Evolutionary conservation across 2,329 filamentous ascomycete genomes (phyloP).

Genomic region (Fusarium sp.): DNA sequence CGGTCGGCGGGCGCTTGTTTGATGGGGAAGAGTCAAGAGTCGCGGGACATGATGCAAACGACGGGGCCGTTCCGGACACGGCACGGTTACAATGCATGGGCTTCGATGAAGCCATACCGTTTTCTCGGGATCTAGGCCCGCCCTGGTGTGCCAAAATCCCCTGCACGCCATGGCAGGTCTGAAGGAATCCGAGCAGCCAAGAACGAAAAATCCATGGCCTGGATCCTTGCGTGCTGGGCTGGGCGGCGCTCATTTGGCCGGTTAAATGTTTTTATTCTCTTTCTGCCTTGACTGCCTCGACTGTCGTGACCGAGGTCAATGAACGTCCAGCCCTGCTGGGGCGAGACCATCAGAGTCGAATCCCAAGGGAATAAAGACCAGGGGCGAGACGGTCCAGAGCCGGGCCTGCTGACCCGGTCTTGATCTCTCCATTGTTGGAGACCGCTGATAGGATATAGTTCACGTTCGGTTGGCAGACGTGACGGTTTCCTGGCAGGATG

Average conservation of each 20-base stretch:
- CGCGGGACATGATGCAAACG: slow-evolving; percentile 12
- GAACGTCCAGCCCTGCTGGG: background rate
- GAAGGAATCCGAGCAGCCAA: slow-evolving; percentile 12
- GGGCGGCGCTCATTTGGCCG: slow-evolving; percentile 38
- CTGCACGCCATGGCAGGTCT: slow-evolving; percentile 15
- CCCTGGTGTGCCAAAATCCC: slow-evolving; percentile 12
- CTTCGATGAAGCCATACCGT: slow-evolving; percentile 7
- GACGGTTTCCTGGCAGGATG: slow-evolving; percentile 17
- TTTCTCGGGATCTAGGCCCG: slow-evolving; percentile 11
- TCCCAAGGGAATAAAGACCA: slow-evolving; percentile 21
- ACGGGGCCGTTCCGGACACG: background rate
- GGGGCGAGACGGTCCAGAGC: slow-evolving; percentile 24
- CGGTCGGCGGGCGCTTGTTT: slow-evolving; percentile 31
- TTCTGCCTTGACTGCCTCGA: slow-evolving; percentile 17
- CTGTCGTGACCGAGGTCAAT: slow-evolving; percentile 21
- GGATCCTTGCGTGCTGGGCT: slow-evolving; percentile 20
- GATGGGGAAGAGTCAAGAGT: slow-evolving; percentile 29
- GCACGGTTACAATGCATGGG: slow-evolving; percentile 4
- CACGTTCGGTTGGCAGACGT: slow-evolving; percentile 3
- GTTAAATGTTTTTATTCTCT: slow-evolving; percentile 33
- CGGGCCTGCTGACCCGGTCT: slow-evolving; percentile 27
- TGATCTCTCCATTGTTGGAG: slow-evolving; percentile 19
- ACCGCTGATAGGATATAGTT: slow-evolving; percentile 22
- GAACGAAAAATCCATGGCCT: slow-evolving; percentile 17
- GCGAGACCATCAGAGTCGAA: slow-evolving; percentile 5